Percentiles rank a stretch among this genome's conserved stretches.
Conservation (phyloP, 768 basidiomycete genomes). For the Russula sp. region DNA sequence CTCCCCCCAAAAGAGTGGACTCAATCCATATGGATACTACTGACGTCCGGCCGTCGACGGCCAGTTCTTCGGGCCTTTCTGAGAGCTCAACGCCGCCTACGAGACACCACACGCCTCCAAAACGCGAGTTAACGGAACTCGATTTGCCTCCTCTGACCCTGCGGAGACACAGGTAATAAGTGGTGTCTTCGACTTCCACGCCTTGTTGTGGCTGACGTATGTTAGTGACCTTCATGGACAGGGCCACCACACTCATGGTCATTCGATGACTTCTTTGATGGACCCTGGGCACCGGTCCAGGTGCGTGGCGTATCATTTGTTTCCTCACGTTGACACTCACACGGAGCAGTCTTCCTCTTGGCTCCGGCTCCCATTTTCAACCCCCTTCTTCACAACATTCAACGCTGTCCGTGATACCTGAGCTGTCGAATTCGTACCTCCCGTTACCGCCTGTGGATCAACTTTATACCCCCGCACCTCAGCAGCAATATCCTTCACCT, state of each 20-base stretch:
- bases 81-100: conserved; percentile 69
- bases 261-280: conserved; percentile 24
- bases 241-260: conserved; percentile 22
- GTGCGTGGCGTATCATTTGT: conserved; percentile 17
- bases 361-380: conserved; percentile 44
- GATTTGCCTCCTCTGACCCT: conserved; percentile 34
- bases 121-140: conserved; percentile 40
- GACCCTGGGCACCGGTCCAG: conserved; percentile 24
- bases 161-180: conserved; percentile 39
- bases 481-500: conserved; percentile 30
- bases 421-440: conserved; percentile 45
- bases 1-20: conserved; percentile 41
- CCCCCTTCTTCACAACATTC: conserved; percentile 40
- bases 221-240: conserved; percentile 27
- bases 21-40: conserved; percentile 38
- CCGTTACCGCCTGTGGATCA: conserved; percentile 45
- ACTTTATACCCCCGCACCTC: conserved; percentile 38
- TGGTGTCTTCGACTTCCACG: not conserved
- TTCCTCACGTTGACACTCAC: conserved; percentile 3
- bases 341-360: conserved; percentile 26
- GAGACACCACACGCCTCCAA: conserved; percentile 58
- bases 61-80: conserved; percentile 67
- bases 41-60: conserved; percentile 60
- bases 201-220: conserved; percentile 14
- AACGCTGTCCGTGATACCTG: conserved; percentile 53